Base-by-base conservation (phyloP, 108 stramenopile genomes). In the Skeletonema marinoi region DNA sequence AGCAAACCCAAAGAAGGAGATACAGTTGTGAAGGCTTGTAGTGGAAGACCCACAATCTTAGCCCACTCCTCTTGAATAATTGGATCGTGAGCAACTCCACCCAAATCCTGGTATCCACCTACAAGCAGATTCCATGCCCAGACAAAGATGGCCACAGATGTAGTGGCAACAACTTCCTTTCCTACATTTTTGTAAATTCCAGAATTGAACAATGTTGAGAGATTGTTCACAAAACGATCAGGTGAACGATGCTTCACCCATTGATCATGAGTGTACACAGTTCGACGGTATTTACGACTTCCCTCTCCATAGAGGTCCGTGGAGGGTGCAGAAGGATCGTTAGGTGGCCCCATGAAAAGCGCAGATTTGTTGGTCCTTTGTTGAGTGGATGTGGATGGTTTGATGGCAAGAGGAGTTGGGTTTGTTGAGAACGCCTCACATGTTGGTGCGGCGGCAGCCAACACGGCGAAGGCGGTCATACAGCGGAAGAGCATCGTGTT, bases 211-310 rank as follows among this genome's bases (percentile, higher is more conserved):
- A 82, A 63, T 44, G 86, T 64, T 14, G n/a, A 33, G 12, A 88
- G 39, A 63, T 90, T 85, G 62, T 62, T 51, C 31, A 85, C 35
- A 70, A 88, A 88, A 21, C 90, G 83, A 61, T 88, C 85, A 16
- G 81, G 78, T 3, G 74, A 74, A 21, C 90, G 84, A 61, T 88
- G 88, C 33, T 84, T 88, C n/a, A 82, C 75, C 90, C 90, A 90
- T 58, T 90, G 86, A 42, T 88, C 81, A 66, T 90, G 88, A 12
- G 78, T 87, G 85, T 87, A 90, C 9, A 90, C 90, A 7, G 90
- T 90, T 21, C 90, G 84, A 21, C 90, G 88, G 62, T 78, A 88
- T 65, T 84, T 83, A 19, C 90, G 88, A 29, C 54, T 59, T 0
- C 81, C 78, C 64, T 89, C 88, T 42, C 86, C 88, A 25, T 85